Base-by-base conservation (phyloP, 148 eudicot species). In the Chenopodium berlandieri region DNA sequence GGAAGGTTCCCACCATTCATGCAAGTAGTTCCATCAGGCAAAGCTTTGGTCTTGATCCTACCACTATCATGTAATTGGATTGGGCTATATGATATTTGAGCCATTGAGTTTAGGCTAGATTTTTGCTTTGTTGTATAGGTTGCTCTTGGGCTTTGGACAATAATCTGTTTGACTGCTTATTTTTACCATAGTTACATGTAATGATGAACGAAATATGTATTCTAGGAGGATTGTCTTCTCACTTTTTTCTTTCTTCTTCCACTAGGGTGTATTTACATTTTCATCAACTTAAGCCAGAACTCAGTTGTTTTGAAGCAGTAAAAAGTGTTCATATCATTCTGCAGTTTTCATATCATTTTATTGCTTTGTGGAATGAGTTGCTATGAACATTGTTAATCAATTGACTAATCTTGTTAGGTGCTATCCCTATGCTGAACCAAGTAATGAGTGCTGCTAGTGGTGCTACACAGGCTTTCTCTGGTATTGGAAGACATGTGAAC, bases 391-490 rank as follows among this genome's bases (percentile, higher is more conserved):
- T 54, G 44, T 40, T 27, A 50, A 50, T 77, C 8, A 48, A 32
- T 81, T 58, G 52, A 73, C 20, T 46, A 65, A 50, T 81, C n/a
- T 73, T 81, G 70, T 70, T 81, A 96, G 99, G 94, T 88, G 94
- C 98, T 52, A 92, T 96, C 82, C 98, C 99, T 40, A 78, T 94
- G 63, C 70, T 94, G 85, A 87, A 85, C 82, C 91, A 90, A 92
- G 94, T 94, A 37, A 94, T 91, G 95, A 83, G 88, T 88, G 99
- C 99, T 77, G 89, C 98, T 72, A 86, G 99, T 87, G 99, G 99
- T 75, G 99, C 99, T 85, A 90, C 99, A 22, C 89, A 94, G 75
- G 94, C 91, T 25, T 90, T 96, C 85, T 96, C 98, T 73, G 97
- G 97, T 65, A 80, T 90, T 83, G 91, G 87, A 54, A 87, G 95